These are phyloP conservation scores for Staphylotrichum tortipilum DNA, from an alignment of 495 filamentous ascomycete species.

Conservation along the genomic window DNA sequence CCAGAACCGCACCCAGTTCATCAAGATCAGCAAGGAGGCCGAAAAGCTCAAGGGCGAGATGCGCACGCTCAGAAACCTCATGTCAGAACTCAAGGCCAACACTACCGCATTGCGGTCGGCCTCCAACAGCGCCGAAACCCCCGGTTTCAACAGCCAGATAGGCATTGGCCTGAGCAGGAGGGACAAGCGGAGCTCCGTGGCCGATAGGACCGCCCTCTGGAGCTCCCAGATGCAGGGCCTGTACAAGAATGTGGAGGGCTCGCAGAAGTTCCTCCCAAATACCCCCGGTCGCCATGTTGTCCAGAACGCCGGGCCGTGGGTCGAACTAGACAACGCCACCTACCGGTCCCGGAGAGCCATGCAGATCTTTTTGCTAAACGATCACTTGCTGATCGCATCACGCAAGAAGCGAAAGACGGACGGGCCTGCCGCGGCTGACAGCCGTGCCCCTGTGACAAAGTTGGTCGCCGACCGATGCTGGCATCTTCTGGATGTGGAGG, in stretches of 20 bases:
- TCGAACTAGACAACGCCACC: slow-evolving; percentile 92
- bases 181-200: slow-evolving; percentile 72
- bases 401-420: slow-evolving; percentile 85
- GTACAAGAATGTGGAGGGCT: slow-evolving; percentile 93
- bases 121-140: slow-evolving; percentile 32
- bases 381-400: slow-evolving; percentile 83
- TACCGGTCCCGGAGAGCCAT: slow-evolving; percentile 83
- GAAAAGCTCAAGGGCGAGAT: slow-evolving; percentile 97
- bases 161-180: slow-evolving; percentile 49
- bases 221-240: slow-evolving; percentile 77
- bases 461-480: slow-evolving; percentile 90
- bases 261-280: slow-evolving; percentile 91
- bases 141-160: slow-evolving; percentile 30
- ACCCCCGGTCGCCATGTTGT: slow-evolving; percentile 86
- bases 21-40: slow-evolving; percentile 97
- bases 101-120: slow-evolving; percentile 68
- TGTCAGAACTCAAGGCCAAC: slow-evolving; percentile 72
- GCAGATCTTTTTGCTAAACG: slow-evolving; percentile 86
- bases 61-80: slow-evolving; percentile 75
- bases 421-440: slow-evolving; percentile 45
- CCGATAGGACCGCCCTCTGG: slow-evolving; percentile 93
- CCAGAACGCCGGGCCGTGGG: slow-evolving; percentile 81
- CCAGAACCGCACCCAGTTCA: slow-evolving; percentile 96
- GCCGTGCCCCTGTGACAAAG: slow-evolving; percentile 59
- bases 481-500: slow-evolving; percentile 86